Percentiles rank a stretch among this genome's conserved stretches.
phyloP scores from a whole-genome alignment of 768 basidiomycete species.

The Boletus vermiculosoides region DNA sequence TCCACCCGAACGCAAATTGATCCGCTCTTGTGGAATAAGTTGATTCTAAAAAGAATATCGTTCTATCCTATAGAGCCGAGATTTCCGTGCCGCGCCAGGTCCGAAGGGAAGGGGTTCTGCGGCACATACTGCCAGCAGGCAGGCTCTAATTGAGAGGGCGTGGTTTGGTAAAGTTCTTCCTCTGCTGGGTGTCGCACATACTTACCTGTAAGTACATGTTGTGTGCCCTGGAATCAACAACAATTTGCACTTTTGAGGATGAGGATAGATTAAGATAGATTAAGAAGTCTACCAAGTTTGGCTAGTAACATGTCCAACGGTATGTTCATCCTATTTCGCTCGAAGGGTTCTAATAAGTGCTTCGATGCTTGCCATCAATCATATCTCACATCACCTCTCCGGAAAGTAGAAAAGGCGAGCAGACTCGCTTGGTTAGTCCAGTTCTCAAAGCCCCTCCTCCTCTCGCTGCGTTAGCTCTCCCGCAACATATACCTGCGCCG shows the following conservation, averaged over 20 bases:
- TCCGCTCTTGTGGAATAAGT: slow-evolving; percentile 4
- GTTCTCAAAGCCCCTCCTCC: background rate
- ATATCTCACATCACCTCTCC: slow-evolving; percentile 11
- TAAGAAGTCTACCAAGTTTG: slow-evolving; percentile 24
- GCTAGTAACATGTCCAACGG: slow-evolving; percentile 13
- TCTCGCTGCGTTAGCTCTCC: background rate
- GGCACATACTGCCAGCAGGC: background rate
- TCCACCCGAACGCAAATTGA: slow-evolving; percentile 6
- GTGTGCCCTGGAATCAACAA: slow-evolving; percentile 19
- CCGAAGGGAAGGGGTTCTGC: background rate
- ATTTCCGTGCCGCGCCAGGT: slow-evolving; percentile 6
- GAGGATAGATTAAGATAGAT: too few relatives aligned
- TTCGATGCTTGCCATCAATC: slow-evolving; percentile 15
- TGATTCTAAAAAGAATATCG: background rate
- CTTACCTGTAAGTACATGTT: slow-evolving; percentile 20
- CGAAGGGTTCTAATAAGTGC: slow-evolving; percentile 16
- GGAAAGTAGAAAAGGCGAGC: slow-evolving; percentile 23
- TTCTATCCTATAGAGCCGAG: slow-evolving; percentile 5
- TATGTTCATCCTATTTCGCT: slow-evolving; percentile 21
- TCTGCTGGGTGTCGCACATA: slow-evolving; percentile 9
- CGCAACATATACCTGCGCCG: background rate
- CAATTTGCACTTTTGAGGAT: slow-evolving; percentile 36
- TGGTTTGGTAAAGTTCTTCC: slow-evolving; percentile 28
- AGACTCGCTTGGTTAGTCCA: background rate
- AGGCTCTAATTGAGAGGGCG: slow-evolving; percentile 17